These are phyloP conservation scores for Psilocybe mexicana DNA, from an alignment of 1,284 basidiomycete genomes.

Conservation along the genomic window DNA sequence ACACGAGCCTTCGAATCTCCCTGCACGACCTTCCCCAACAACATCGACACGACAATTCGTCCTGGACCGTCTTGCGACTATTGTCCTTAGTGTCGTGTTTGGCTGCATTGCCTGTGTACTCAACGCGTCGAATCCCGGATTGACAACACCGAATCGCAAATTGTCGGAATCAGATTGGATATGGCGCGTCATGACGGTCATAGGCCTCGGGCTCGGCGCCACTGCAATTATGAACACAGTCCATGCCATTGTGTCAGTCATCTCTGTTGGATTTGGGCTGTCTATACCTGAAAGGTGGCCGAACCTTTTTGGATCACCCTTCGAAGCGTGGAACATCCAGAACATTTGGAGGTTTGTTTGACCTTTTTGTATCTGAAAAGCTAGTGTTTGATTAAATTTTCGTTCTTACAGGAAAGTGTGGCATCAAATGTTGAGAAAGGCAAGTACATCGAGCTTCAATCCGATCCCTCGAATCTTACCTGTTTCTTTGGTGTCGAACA, in stretches of 20 bases:
- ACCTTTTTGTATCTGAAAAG: background rate
- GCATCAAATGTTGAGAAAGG: slow-evolving; percentile 20
- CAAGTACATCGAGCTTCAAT: background rate
- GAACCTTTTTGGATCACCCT: slow-evolving; percentile 23
- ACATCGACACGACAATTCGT: slow-evolving; percentile 1
- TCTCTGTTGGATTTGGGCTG: slow-evolving; percentile 21
- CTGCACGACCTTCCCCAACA: slow-evolving; percentile 8
- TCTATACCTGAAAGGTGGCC: slow-evolving; percentile 28
- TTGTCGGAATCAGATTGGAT: slow-evolving; percentile 5
- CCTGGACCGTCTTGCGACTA: background rate
- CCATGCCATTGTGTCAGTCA: slow-evolving; percentile 16
- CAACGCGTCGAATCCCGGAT: slow-evolving; percentile 18
- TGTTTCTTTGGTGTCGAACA: background rate
- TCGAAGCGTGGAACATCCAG: slow-evolving; percentile 22
- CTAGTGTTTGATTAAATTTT: background rate
- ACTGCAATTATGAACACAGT: slow-evolving; percentile 15
- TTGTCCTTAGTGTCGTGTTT: slow-evolving; percentile 1
- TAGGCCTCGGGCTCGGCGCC: slow-evolving; percentile 13
- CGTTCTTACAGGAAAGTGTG: slow-evolving; percentile 21
- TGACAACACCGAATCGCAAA: slow-evolving; percentile 13
- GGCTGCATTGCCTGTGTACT: slow-evolving; percentile 3
- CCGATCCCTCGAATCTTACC: no score
- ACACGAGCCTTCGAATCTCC: slow-evolving; percentile 18
- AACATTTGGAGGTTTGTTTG: slow-evolving; percentile 27
- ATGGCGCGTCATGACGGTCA: slow-evolving; percentile 13